Base-by-base conservation (phyloP, 768 basidiomycete species). In the Pleurotus giganteus region DNA sequence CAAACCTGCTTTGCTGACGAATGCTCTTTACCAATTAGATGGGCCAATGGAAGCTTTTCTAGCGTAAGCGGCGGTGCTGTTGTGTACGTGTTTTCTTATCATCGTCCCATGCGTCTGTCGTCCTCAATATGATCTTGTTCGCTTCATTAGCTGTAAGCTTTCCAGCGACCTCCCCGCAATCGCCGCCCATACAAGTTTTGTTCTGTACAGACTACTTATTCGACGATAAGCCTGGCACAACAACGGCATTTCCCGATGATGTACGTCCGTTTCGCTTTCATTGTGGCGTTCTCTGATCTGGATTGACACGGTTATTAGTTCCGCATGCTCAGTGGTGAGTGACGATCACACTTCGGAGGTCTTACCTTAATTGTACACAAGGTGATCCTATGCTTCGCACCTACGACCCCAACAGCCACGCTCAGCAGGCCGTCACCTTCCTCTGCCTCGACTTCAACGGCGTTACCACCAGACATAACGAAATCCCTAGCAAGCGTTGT, bases 191-290 rank as follows among this genome's bases (percentile, higher is more conserved):
- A 37, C 37, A 9, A 34, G 6, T 19, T 36, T 61, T 17, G 47
- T 15, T 3, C 23, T 39, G 12, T 37, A 28, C 56, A 81, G 79
- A 82, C 63, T 81, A 82, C 60, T 64, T 81, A 36, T 81, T 75
- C 67, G 69, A 64, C 50, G 73, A 79, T 59, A 74, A 66, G 41
- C 63, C 77, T 32, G 77, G 76, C 57, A 71, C 68, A 1, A 80
- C 78, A 1, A 80, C 76, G 1, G 74, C 78, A 4, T 83, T 83
- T 63, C 81, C 81, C 26, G 80, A 81, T 66, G 72, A 83, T 63
- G 80, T 80, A 42, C 66, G 74, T 68, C 19, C 9, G 39, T 45
- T 42, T 43, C 29, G 42, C 28, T 50, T 41, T 17, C 51, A 29
- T 19, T 49, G 41, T 41, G 27, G 55, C 26, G 49, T 50, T 6